Conservation (phyloP, 345 rosid genomes). For the Gossypium bickii region DNA sequence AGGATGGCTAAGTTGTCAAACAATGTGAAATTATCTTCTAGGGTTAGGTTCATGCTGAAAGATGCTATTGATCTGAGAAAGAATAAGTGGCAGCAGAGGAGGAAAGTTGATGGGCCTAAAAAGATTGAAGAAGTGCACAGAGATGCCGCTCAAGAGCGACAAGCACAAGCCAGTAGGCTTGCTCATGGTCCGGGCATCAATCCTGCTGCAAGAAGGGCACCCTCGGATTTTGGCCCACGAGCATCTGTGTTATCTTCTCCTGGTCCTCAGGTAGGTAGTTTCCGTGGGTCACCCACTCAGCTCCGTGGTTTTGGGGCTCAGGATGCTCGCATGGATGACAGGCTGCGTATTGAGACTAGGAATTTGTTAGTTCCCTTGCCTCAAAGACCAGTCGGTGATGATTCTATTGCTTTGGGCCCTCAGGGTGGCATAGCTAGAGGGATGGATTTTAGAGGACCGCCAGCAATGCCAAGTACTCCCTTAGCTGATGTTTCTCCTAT, state of each 20-base stretch:
- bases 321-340: constrained; percentile 74
- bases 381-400: constrained; percentile 66
- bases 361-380: constrained; percentile 68
- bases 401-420: constrained; percentile 81
- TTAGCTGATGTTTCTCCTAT: constrained; percentile 44
- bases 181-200: constrained; percentile 63
- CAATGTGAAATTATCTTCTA: constrained; percentile 69
- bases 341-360: constrained; percentile 63
- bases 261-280: constrained; percentile 61
- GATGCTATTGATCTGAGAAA: constrained; percentile 83
- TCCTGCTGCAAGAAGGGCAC: constrained; percentile 56
- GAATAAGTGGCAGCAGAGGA: constrained; percentile 96
- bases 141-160: constrained; percentile 98
- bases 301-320: constrained; percentile 57
- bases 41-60: constrained; percentile 91
- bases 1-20: constrained; percentile 59
- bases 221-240: constrained; percentile 71
- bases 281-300: constrained; percentile 57
- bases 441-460: constrained; percentile 68
- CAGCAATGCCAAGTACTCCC: constrained; percentile 31
- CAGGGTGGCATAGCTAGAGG: constrained; percentile 98
- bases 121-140: constrained; percentile 97
- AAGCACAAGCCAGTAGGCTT: constrained; percentile 64
- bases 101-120: constrained; percentile 99
- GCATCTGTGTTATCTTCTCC: constrained; percentile 72